Conservation (phyloP, 768 basidiomycete genomes). For the Termitomyces sp. region DNA sequence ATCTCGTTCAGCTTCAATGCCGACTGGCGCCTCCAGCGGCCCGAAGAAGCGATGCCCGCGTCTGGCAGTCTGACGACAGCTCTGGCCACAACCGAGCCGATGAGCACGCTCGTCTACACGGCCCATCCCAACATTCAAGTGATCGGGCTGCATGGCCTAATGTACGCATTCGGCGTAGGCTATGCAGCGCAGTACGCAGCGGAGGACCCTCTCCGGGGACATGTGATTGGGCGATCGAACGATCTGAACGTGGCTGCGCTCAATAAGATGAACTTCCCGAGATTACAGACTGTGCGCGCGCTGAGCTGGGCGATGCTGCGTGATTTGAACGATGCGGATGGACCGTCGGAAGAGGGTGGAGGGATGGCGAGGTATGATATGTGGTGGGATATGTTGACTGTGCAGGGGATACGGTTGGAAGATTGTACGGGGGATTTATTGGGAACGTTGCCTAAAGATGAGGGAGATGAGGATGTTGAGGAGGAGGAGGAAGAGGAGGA, state of each 20-base stretch:
- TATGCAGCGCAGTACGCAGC: constrained; percentile 37
- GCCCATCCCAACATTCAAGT: constrained; percentile 55
- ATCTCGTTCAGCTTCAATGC: constrained; percentile 65
- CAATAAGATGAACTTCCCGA: constrained; percentile 52
- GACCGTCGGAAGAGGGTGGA: constrained; percentile 33
- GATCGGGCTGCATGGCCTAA: constrained; percentile 66
- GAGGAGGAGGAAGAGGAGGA: constrained; percentile 26
- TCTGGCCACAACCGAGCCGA: constrained; percentile 21
- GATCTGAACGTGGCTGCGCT: constrained; percentile 61
- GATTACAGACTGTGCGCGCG: constrained; percentile 51
- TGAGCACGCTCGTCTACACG: constrained; percentile 36
- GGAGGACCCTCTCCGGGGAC: constrained; percentile 37
- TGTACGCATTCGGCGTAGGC: constrained; percentile 66
- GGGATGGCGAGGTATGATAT: constrained; percentile 57
- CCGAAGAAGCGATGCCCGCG: constrained; percentile 11
- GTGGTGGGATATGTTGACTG: constrained; percentile 57
- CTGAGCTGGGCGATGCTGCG: constrained; percentile 49
- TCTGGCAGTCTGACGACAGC: constrained; percentile 9
- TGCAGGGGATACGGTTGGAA: constrained; percentile 54
- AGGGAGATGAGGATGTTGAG: constrained; percentile 20
- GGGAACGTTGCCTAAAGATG: constrained; percentile 42
- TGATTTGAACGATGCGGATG: constrained; percentile 53
- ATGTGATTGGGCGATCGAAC: constrained; percentile 49
- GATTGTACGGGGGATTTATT: constrained; percentile 69
- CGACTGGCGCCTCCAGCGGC: constrained; percentile 50